Evolutionary conservation across 2,329 filamentous ascomycete species (phyloP), one percentile per base, ranked within the genome.

Genomic region (Macrophomina tecta): DNA sequence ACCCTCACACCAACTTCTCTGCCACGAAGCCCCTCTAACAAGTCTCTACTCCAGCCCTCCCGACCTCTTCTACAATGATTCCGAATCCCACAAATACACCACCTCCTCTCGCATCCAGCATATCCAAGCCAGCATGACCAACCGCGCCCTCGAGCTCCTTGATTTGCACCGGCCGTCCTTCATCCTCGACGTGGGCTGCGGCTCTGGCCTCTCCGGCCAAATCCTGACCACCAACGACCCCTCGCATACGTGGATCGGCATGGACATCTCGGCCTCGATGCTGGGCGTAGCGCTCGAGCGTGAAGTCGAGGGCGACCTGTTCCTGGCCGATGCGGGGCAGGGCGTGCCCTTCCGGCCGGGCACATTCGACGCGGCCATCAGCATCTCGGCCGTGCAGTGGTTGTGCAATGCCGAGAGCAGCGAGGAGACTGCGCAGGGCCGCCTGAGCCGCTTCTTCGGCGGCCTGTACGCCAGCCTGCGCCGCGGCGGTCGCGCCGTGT

Each of bases 311-410:
- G 95, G 95, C 2, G 95, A 99, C 76, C 81, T 99, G n/a, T 85
- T 99, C 73, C 87, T 99, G 0, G 92, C 93, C 3, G 95, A 99
- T 75, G 97, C 97, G 61, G 95, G 95, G 0, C 95, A 99, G 76
- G 95, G 95, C 1, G 88, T 99, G 0, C 95, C 95, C 0, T 99
- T 99, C 78, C 89, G 95, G 16, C 88, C 95, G 0, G 95, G 95
- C 38, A 88, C 90, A 0, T 99, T 99, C 76, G 95, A 99, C 77
- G 95, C 94, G 0, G 95, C 95, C 28, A 93, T 99, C 73, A 93
- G 90, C 74, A 98, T 99, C 76, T 93, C 89, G 72, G 95, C 95
- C 0, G 91, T 99, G n/a, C 95, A 99, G 79, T 99, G 95, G 95
- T 85, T 99, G 36, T 99, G 95, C 79, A 98, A 97, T 78, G 95